A percentile compares a stretch with the other conserved stretches of the same genome.
Conservation (phyloP, 2,329 filamentous ascomycete genomes). For the Talaromyces piceae region DNA sequence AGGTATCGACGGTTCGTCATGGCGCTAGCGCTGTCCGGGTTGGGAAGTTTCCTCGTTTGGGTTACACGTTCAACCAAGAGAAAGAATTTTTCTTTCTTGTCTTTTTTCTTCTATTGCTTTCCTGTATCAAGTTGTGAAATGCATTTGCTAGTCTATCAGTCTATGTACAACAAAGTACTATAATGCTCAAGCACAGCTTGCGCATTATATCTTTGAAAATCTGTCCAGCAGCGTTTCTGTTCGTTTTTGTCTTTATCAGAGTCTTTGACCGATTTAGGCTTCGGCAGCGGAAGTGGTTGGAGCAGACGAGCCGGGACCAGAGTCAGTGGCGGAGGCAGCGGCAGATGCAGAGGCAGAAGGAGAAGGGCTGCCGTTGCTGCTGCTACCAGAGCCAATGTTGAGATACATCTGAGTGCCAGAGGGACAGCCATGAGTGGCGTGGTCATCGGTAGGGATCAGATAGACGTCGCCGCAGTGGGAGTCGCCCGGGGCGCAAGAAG, state of each 20-base stretch:
- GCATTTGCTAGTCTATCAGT: not conserved
- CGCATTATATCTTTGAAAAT: not conserved
- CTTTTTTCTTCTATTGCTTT: no score
- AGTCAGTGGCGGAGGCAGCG: not conserved
- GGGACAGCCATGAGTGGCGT: slow-evolving; percentile 37
- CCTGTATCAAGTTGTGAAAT: no score
- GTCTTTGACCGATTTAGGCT: not conserved
- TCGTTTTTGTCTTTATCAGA: not conserved
- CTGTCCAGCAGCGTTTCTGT: not conserved
- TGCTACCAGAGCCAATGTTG: slow-evolving; percentile 21
- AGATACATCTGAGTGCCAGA: slow-evolving; percentile 28
- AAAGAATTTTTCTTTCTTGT: no score
- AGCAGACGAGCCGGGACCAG: not conserved
- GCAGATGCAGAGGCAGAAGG: not conserved
- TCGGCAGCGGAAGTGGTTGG: not conserved
- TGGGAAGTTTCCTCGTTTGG: no score
- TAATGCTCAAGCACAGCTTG: no score
- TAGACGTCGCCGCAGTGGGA: slow-evolving; percentile 31
- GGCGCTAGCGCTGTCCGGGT: no score
- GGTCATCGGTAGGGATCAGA: slow-evolving; percentile 33
- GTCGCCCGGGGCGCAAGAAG: slow-evolving; percentile 31
- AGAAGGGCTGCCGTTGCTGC: not conserved
- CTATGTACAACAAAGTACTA: not conserved
- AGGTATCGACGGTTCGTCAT: not conserved
- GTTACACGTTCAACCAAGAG: no score